Evolutionary conservation across 108 stramenopile genomes (phyloP).

Genomic region (Craspedostauros australis): DNA sequence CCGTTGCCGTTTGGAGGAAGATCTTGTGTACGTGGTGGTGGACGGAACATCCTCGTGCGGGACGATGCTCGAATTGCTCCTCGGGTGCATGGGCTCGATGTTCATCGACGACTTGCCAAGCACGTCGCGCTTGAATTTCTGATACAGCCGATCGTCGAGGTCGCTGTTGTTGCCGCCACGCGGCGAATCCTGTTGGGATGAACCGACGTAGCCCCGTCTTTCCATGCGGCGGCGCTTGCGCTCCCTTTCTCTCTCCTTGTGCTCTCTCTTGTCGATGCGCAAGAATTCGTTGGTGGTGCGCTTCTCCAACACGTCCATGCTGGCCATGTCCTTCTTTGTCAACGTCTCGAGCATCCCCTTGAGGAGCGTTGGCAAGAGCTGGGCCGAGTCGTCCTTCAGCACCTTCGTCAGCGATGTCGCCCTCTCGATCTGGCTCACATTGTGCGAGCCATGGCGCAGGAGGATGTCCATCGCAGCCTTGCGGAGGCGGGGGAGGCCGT

Average conservation of each 20-base stretch:
- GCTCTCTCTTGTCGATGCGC: slow-evolving; percentile 17
- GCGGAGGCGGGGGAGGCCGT: slow-evolving; percentile 55
- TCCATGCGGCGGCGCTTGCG: slow-evolving; percentile 17
- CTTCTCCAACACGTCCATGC: neutral
- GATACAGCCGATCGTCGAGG: too few species aligned
- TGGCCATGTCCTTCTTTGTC: slow-evolving; percentile 8
- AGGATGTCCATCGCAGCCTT: slow-evolving; percentile 67
- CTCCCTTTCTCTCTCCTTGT: slow-evolving; percentile 9
- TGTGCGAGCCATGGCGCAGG: slow-evolving; percentile 35
- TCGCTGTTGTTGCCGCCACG: too few species aligned
- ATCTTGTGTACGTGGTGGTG: too few species aligned
- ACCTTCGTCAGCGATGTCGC: slow-evolving; percentile 39
- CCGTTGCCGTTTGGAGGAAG: too few species aligned
- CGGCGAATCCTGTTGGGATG: too few species aligned
- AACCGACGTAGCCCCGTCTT: slow-evolving; percentile 4
- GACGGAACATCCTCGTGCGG: too few species aligned
- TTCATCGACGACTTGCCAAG: too few species aligned
- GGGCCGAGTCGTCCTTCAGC: slow-evolving; percentile 33
- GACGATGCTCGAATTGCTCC: too few species aligned
- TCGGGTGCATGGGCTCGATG: too few species aligned
- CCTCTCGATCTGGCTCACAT: slow-evolving; percentile 37
- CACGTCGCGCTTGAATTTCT: too few species aligned
- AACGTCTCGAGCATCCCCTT: slow-evolving; percentile 55
- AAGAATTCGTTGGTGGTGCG: slow-evolving; percentile 5
- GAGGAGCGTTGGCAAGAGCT: slow-evolving; percentile 55